Evolutionary conservation across 805 yeast genomes (phyloP).

Genomic region (Saturnispora halmiae): DNA sequence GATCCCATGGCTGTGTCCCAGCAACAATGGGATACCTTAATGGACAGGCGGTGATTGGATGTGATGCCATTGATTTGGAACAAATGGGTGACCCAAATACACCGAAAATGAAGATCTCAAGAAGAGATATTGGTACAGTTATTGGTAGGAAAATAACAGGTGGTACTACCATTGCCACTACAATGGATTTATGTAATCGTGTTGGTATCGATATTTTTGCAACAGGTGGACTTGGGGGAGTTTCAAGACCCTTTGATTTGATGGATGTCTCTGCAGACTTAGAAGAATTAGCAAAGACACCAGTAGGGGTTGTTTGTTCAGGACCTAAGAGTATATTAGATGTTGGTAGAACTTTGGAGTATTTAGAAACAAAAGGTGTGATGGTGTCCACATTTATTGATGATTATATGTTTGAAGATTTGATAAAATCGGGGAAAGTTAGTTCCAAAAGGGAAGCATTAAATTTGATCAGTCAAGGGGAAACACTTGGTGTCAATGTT

Average conservation of each 20-base stretch:
- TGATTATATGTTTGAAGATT: conserved; percentile 11
- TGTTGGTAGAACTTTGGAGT: conserved; percentile 72
- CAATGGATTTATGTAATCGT: conserved; percentile 68
- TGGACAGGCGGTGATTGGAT: conserved; percentile 68
- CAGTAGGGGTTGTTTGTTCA: conserved; percentile 84
- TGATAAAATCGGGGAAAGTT: conserved; percentile 2
- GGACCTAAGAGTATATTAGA: conserved; percentile 87
- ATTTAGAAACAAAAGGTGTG: conserved; percentile 85
- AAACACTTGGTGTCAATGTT: conserved; percentile 25
- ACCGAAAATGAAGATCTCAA: conserved; percentile 52
- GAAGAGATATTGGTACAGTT: conserved; percentile 70
- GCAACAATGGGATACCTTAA: conserved; percentile 75
- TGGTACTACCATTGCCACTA: conserved; percentile 85
- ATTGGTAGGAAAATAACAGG: conserved; percentile 60
- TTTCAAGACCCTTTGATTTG: conserved; percentile 65
- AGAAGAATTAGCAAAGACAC: conserved; percentile 74
- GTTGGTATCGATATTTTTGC: conserved; percentile 83
- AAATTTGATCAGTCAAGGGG: conserved; percentile 4
- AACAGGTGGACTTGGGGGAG: conserved; percentile 92
- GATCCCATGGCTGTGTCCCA: conserved; percentile 62
- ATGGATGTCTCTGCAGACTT: conserved; percentile 84
- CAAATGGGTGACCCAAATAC: conserved; percentile 34
- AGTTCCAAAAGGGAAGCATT: conserved; percentile 1
- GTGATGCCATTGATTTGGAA: conserved; percentile 39
- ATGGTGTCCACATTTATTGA: conserved; percentile 55